Base-by-base conservation (phyloP, 306 rosid species). In the Lathyrus aphaca region DNA sequence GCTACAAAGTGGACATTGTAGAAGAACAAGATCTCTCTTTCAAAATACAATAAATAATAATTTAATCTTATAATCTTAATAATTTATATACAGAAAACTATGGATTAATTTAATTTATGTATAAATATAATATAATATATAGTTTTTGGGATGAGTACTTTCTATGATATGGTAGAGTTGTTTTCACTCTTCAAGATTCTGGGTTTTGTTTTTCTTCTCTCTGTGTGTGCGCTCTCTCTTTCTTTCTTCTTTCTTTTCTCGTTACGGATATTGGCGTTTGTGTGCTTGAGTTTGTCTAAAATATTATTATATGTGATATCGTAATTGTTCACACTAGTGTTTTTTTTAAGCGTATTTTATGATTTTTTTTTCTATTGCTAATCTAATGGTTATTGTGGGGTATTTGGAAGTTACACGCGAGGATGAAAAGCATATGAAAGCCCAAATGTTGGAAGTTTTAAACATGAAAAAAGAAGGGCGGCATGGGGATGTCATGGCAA, bases 1-100 rank as follows among this genome's bases (percentile, higher is more conserved):
- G 29, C 81, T 68, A 77, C 79, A 68, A 81, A 44, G 77, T 49
- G 66, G 68, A 65, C 82, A 73, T 81, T 77, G 79, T 73, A 69
- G 71, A 53, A 73, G 38, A 64, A 77, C 77, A 73, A 68, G 85
- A 81, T 81, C 85, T 77, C 84, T 64, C 62, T 57, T 18, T 37
- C 46, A 68, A 27, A 10, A 37, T 58, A 62, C 40, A 64, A 55
- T 4, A 49, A 71, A 71, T 8, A 61, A 19, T 39, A 66, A 51
- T 17, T 46, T 39, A 55, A 69, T 35, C 4, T 35, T 59, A 32
- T 32, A 46, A 72, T 35, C 23, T 72, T 11, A 60, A 46, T 59
- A 18, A 18, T 25, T 43, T 45, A 67, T 44, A 49, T 4, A 64
- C n/a, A n/a, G 17, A 63, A 70, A 54, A 54, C 15, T 49, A 68